Percentiles rank a stretch among this genome's conserved stretches.
Conservation (phyloP, 345 rosid species). For the Eutrema japonicum region DNA sequence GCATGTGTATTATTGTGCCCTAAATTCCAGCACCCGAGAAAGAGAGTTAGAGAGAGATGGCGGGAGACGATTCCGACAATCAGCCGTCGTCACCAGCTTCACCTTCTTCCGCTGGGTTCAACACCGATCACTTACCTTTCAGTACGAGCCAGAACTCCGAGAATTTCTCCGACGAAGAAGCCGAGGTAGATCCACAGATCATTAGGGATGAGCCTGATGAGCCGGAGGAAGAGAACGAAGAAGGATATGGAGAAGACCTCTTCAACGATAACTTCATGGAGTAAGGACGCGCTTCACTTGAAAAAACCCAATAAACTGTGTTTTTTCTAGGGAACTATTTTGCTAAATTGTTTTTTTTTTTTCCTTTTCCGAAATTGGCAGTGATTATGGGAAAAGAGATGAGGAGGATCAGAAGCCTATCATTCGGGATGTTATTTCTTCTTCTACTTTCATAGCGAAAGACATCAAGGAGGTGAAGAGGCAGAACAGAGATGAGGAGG, state of each 20-base stretch:
- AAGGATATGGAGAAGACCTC: constrained; percentile 85
- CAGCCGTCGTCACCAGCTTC: constrained; percentile 77
- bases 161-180: constrained; percentile 83
- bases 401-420: constrained; percentile 70
- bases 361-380: constrained; percentile 30
- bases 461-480: too few relatives aligned
- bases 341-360: neutral
- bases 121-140: constrained; percentile 78
- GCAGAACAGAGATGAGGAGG: too few relatives aligned
- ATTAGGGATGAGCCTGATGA: constrained; percentile 74
- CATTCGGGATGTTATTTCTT: too few relatives aligned
- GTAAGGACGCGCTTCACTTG: neutral
- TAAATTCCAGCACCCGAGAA: neutral
- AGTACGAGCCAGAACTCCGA: constrained; percentile 63
- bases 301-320: neutral
- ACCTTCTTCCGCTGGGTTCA: constrained; percentile 79
- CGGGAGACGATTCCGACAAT: constrained; percentile 53
- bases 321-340: neutral
- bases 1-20: neutral
- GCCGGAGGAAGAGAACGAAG: constrained; percentile 55
- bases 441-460: too few relatives aligned
- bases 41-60: constrained; percentile 45
- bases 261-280: constrained; percentile 64
- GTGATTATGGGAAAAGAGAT: constrained; percentile 71
- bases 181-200: constrained; percentile 80